These are phyloP conservation scores for Suillus decipiens DNA, from an alignment of 768 basidiomycete species.

Conservation along the genomic window DNA sequence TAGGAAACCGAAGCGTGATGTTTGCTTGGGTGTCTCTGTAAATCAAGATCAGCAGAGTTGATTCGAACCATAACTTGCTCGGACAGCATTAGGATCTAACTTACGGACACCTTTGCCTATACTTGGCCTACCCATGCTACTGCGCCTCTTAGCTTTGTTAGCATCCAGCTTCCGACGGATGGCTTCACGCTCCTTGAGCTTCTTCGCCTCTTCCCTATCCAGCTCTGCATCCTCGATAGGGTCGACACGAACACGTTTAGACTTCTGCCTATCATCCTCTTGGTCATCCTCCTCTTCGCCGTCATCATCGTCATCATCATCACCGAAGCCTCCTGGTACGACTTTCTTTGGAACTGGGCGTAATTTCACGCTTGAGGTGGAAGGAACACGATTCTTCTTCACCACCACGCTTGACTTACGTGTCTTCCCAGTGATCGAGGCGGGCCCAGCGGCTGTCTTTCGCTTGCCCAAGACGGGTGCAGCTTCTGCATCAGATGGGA, in stretches of 20 bases:
- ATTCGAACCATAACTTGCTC: conserved; percentile 3
- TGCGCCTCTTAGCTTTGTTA: conserved; percentile 68
- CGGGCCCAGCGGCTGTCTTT: conserved; percentile 26
- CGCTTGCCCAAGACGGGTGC: conserved; percentile 35
- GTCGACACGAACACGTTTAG: conserved; percentile 46
- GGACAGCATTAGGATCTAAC: conserved; percentile 35
- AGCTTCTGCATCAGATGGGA: conserved; percentile 21
- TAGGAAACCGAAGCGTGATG: conserved; percentile 69
- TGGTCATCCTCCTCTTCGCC: conserved; percentile 28
- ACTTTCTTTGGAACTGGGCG: conserved; percentile 23
- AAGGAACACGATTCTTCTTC: conserved; percentile 21
- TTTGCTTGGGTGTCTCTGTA: conserved; percentile 39
- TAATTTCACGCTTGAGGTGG: background rate
- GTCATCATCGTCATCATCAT: conserved; percentile 50
- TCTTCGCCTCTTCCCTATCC: conserved; percentile 35
- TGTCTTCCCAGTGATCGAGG: conserved; percentile 36
- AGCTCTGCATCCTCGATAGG: conserved; percentile 33
- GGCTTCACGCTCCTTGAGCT: conserved; percentile 53
- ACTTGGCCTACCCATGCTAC: conserved; percentile 57
- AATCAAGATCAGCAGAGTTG: conserved; percentile 18
- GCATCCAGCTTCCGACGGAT: conserved; percentile 65
- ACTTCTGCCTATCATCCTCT: conserved; percentile 38
- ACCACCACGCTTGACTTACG: conserved; percentile 54
- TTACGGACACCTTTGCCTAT: conserved; percentile 41
- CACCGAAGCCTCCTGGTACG: conserved; percentile 61